Evolutionary conservation across 176 grass and related monocot genomes (phyloP).

Genomic region (Thalia dealbata): DNA sequence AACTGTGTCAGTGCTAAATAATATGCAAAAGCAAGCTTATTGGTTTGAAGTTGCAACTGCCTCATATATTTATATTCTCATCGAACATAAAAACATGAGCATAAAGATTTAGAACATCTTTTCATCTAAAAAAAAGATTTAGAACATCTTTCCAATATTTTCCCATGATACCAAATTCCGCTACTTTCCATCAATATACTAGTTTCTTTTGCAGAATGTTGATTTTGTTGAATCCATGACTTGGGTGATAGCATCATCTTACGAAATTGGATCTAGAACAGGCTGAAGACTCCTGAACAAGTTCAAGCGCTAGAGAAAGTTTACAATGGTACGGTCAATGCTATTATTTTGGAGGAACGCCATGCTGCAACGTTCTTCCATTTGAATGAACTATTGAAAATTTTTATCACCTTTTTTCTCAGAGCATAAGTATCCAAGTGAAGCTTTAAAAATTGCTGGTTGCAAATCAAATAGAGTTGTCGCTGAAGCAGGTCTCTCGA

Average conservation of each 20-base stretch:
- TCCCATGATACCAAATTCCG: not conserved
- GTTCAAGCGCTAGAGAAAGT: slow-evolving; percentile 16
- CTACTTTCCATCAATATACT: not conserved
- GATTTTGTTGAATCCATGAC: not conserved
- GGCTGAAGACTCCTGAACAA: slow-evolving; percentile 15
- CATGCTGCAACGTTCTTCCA: not conserved
- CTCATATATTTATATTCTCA: too few relatives aligned
- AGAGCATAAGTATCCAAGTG: slow-evolving; percentile 16
- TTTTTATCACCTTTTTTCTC: slow-evolving; percentile 1
- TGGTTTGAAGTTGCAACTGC: too few relatives aligned
- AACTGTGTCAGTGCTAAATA: too few relatives aligned
- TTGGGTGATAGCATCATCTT: not conserved
- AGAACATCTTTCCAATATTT: not conserved
- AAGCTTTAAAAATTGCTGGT: slow-evolving; percentile 13
- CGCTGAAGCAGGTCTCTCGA: slow-evolving; percentile 11
- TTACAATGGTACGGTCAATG: slow-evolving; percentile 4
- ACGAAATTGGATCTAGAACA: not conserved
- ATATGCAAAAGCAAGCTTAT: too few relatives aligned
- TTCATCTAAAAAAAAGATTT: too few relatives aligned
- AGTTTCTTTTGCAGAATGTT: not conserved
- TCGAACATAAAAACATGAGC: not conserved
- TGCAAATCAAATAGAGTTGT: slow-evolving; percentile 19
- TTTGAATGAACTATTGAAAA: not conserved
- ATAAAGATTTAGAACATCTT: not conserved
- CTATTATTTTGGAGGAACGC: not conserved